These are phyloP conservation scores for Fusarium torulosum DNA, from an alignment of 2,329 filamentous ascomycete genomes.

Conservation along the genomic window DNA sequence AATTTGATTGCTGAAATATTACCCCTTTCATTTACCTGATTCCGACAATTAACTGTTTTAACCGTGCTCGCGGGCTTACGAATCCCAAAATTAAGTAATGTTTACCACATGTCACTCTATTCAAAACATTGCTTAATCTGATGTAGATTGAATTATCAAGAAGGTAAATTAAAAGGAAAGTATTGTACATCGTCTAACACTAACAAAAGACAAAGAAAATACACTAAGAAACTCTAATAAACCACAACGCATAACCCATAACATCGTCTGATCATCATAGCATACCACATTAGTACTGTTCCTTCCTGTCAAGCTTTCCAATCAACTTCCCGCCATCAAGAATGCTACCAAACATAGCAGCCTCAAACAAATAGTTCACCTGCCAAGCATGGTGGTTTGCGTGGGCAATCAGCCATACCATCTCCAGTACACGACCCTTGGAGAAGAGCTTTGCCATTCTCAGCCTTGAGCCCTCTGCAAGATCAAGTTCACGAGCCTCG, in stretches of 20 bases:
- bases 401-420: slow-evolving; percentile 45
- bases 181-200: neutral
- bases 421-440: slow-evolving; percentile 34
- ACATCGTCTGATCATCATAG: slow-evolving; percentile 7
- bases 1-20: too few species aligned
- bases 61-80: too few species aligned
- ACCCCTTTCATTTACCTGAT: too few species aligned
- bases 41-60: too few species aligned
- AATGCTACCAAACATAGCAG: slow-evolving; percentile 53
- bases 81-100: too few species aligned
- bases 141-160: too few species aligned
- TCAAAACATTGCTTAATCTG: neutral
- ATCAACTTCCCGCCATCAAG: slow-evolving; percentile 48
- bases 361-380: slow-evolving; percentile 50
- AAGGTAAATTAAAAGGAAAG: neutral
- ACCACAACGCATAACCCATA: neutral
- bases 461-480: slow-evolving; percentile 36
- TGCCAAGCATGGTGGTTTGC: slow-evolving; percentile 49
- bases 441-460: slow-evolving; percentile 45
- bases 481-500: slow-evolving; percentile 18
- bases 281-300: slow-evolving; percentile 12
- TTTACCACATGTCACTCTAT: neutral
- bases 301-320: slow-evolving; percentile 49
- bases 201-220: neutral
- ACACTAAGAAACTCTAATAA: neutral